A percentile compares a stretch with the other conserved stretches of the same genome.
Conservation (phyloP, 108 stramenopile genomes). For the Asterionellopsis glacialis region DNA sequence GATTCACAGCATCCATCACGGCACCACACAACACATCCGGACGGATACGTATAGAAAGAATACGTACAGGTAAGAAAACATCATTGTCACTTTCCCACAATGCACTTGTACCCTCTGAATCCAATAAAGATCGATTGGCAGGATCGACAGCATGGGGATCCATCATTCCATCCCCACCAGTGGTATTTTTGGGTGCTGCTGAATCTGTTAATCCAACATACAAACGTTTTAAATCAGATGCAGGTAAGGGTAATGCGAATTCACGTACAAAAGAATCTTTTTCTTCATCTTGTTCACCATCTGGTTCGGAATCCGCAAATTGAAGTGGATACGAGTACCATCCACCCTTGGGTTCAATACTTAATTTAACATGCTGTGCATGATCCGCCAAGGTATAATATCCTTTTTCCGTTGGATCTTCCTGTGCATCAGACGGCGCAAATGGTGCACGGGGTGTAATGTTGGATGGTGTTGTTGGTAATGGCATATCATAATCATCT, state of each 20-base stretch:
- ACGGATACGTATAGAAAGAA: slow-evolving; percentile 69
- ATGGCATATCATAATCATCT: neutral
- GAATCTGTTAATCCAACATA: slow-evolving; percentile 27
- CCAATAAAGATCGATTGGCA: neutral
- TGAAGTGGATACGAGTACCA: slow-evolving; percentile 34
- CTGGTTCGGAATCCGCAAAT: neutral
- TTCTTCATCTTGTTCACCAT: neutral
- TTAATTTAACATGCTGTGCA: slow-evolving; percentile 27
- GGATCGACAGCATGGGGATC: neutral
- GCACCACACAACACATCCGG: slow-evolving; percentile 84
- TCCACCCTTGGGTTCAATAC: slow-evolving; percentile 26
- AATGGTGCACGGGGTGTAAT: neutral
- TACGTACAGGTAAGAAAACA: slow-evolving; percentile 45
- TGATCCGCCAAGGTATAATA: slow-evolving; percentile 38
- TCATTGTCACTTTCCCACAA: neutral
- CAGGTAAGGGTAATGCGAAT: slow-evolving; percentile 29
- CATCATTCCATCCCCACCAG: neutral
- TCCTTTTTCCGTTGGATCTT: neutral
- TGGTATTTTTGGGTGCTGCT: slow-evolving; percentile 7
- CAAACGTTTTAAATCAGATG: slow-evolving; percentile 29
- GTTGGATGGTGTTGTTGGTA: neutral
- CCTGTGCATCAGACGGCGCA: neutral
- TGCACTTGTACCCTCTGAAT: neutral
- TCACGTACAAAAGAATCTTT: slow-evolving; percentile 21
- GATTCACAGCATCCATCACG: slow-evolving; percentile 49